Conservation (phyloP, 2,329 filamentous ascomycete species). For the Beauveria varroae region DNA sequence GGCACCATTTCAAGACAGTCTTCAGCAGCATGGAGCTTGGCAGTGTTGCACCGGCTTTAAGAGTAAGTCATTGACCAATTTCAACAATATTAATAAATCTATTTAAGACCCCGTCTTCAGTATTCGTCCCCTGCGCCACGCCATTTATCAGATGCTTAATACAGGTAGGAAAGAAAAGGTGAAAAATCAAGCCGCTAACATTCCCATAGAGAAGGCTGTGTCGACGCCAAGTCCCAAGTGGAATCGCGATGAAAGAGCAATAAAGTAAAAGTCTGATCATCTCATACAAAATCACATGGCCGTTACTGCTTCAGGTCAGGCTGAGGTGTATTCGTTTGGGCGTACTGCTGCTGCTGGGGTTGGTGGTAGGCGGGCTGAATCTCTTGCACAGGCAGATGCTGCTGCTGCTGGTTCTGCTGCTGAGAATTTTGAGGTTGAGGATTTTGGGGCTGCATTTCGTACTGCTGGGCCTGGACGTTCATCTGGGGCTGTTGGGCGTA, state of each 20-base stretch:
- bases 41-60: too few species aligned
- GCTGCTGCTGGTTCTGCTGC: not conserved
- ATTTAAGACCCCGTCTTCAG: not conserved
- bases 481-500: conserved; percentile 15
- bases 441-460: conserved; percentile 6
- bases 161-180: not conserved
- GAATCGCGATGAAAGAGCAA: not conserved
- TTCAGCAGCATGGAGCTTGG: too few species aligned
- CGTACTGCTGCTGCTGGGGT: not conserved
- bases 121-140: not conserved
- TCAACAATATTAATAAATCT: not conserved
- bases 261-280: not conserved
- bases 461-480: conserved; percentile 4
- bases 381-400: not conserved
- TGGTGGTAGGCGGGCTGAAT: conserved; percentile 3
- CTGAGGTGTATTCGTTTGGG: not conserved
- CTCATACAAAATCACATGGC: not conserved
- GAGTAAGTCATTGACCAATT: too few species aligned
- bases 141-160: not conserved
- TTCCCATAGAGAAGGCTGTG: not conserved
- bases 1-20: not conserved
- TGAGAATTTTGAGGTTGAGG: not conserved
- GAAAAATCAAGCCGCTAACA: not conserved
- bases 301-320: conserved; percentile 1
- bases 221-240: not conserved